Conservation (phyloP, 495 filamentous ascomycete species). For the Annulohypoxylon maeteangense region DNA sequence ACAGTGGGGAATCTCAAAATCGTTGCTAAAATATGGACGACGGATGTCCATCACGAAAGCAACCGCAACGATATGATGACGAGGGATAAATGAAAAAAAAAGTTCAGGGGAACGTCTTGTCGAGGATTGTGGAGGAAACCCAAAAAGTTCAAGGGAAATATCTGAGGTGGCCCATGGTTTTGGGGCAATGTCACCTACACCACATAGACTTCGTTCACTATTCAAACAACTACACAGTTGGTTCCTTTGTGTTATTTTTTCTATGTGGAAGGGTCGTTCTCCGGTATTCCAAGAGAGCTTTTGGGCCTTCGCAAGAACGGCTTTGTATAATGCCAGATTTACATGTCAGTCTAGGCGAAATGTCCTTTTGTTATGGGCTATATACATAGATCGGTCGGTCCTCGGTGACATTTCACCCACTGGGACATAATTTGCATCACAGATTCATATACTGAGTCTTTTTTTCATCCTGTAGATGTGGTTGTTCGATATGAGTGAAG, state of each 20-base stretch:
- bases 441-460: not conserved
- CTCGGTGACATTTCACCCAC: slow-evolving; percentile 16
- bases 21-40: slow-evolving; percentile 3
- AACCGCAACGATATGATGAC: slow-evolving; percentile 25
- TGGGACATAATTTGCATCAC: slow-evolving; percentile 37
- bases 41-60: slow-evolving; percentile 1
- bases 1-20: slow-evolving; percentile 2
- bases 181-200: slow-evolving; percentile 15
- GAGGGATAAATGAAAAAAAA: slow-evolving; percentile 25
- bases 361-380: slow-evolving; percentile 42
- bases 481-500: not conserved
- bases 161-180: slow-evolving; percentile 9
- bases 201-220: slow-evolving; percentile 35
- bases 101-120: not conserved
- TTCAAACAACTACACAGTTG: slow-evolving; percentile 30
- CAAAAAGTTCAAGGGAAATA: slow-evolving; percentile 15
- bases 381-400: slow-evolving; percentile 42
- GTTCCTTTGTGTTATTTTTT: slow-evolving; percentile 25
- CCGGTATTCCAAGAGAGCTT: slow-evolving; percentile 22
- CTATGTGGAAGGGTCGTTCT: slow-evolving; percentile 15
- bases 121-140: slow-evolving; percentile 9
- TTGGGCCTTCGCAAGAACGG: slow-evolving; percentile 34
- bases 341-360: slow-evolving; percentile 25
- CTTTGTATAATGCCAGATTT: slow-evolving; percentile 34
- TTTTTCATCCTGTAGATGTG: too few relatives aligned